Evolutionary conservation across 805 yeast genomes (phyloP).

Genomic region (Huiozyma sinensis): DNA sequence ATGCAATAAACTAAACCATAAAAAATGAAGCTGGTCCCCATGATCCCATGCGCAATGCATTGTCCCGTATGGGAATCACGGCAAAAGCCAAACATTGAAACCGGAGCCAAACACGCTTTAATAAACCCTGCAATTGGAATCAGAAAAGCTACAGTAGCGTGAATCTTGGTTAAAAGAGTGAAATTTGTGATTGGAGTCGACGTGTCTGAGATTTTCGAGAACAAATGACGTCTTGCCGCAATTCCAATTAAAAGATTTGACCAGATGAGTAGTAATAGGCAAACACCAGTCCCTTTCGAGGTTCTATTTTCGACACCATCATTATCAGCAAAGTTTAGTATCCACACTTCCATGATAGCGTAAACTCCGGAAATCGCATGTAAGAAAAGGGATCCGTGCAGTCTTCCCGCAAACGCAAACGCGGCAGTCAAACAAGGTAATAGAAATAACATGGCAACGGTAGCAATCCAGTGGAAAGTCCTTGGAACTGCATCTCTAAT

Average conservation of each 20-base stretch:
- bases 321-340: constrained; percentile 53
- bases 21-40: constrained; percentile 80
- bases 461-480: constrained; percentile 54
- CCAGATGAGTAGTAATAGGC: constrained; percentile 20
- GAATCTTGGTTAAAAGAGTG: constrained; percentile 18
- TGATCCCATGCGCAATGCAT: constrained; percentile 92
- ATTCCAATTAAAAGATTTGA: background rate
- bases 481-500: constrained; percentile 40
- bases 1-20: constrained; percentile 66
- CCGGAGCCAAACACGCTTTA: constrained; percentile 68
- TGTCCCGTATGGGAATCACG: constrained; percentile 79
- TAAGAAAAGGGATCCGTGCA: constrained; percentile 34
- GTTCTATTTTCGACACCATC: constrained; percentile 59
- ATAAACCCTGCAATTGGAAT: constrained; percentile 62
- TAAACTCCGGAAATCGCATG: constrained; percentile 41
- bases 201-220: background rate
- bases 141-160: constrained; percentile 39
- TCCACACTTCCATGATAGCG: constrained; percentile 43
- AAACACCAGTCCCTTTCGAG: constrained; percentile 47
- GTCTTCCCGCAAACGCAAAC: constrained; percentile 43
- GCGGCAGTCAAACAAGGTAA: constrained; percentile 47
- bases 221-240: background rate
- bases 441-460: constrained; percentile 38
- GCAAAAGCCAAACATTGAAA: constrained; percentile 81
- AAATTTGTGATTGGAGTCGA: no score